Percentiles rank a stretch among this genome's conserved stretches.
These are phyloP conservation scores for Lactifluus echinatus DNA, from an alignment of 768 basidiomycete genomes.

Conservation along the genomic window DNA sequence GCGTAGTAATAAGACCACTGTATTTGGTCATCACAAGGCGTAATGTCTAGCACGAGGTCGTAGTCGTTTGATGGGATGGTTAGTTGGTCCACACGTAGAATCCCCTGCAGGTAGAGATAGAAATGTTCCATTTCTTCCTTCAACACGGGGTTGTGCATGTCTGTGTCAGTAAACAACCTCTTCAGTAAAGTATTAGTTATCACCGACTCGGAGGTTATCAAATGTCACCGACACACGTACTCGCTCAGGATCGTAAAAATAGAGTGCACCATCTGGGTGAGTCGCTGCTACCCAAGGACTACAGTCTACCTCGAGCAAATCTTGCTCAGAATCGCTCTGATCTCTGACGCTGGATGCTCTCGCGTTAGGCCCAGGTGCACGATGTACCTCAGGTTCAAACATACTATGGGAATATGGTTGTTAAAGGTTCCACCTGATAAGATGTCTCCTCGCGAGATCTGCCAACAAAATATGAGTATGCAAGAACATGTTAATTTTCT, in stretches of 20 bases:
- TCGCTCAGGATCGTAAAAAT: conserved; percentile 41
- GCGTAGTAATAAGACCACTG: conserved; percentile 41
- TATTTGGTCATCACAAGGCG: conserved; percentile 29
- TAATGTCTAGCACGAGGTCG: conserved; percentile 16
- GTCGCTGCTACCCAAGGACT: conserved; percentile 35
- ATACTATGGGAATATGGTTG: not conserved
- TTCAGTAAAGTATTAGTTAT: conserved; percentile 17
- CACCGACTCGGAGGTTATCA: not conserved
- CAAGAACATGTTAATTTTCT: not conserved
- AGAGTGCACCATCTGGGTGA: conserved; percentile 57
- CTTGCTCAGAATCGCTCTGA: not conserved
- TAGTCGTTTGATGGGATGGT: conserved; percentile 19
- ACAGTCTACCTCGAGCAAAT: not conserved
- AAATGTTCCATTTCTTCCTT: conserved; percentile 30
- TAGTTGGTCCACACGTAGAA: conserved; percentile 12
- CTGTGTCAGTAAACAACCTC: conserved; percentile 47
- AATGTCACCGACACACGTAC: conserved; percentile 27
- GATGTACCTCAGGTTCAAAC: not conserved
- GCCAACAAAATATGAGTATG: not conserved
- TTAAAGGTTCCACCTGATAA: not conserved
- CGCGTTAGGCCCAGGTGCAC: not conserved
- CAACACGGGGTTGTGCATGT: conserved; percentile 35
- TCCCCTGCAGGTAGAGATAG: not conserved
- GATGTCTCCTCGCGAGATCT: not conserved
- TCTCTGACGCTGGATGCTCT: not conserved